Evolutionary conservation across 2,329 filamentous ascomycete genomes (phyloP).

Genomic region (Anisogramma anomala): DNA sequence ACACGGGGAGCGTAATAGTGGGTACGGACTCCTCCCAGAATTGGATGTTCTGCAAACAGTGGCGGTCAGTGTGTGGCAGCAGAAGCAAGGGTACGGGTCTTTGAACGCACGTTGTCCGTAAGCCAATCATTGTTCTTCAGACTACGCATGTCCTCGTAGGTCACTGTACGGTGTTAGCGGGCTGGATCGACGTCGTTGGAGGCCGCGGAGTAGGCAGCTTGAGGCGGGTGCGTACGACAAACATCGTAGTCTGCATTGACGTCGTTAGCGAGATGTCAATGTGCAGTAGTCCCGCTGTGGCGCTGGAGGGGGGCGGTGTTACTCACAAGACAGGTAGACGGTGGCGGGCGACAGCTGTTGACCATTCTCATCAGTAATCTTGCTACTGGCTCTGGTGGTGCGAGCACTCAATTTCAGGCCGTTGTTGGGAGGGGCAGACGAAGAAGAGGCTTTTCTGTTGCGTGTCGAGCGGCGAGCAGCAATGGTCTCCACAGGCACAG

Average conservation of each 20-base stretch:
- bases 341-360: constrained; percentile 26
- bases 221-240: constrained; percentile 10
- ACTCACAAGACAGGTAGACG: constrained; percentile 36
- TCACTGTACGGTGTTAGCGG: constrained; percentile 44
- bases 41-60: constrained; percentile 59
- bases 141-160: constrained; percentile 76
- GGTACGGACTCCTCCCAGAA: constrained; percentile 86
- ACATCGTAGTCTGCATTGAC: constrained; percentile 18
- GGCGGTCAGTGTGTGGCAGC: constrained; percentile 17
- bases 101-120: constrained; percentile 71
- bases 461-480: too few species aligned
- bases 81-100: constrained; percentile 5
- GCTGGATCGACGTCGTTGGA: not conserved
- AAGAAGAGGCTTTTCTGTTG: too few species aligned
- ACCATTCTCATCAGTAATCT: constrained; percentile 12
- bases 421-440: constrained; percentile 6
- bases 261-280: constrained; percentile 6
- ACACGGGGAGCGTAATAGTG: constrained; percentile 1
- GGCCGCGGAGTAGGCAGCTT: not conserved
- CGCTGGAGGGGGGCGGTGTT: not conserved
- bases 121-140: constrained; percentile 81
- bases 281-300: not conserved
- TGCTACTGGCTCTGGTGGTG: constrained; percentile 8
- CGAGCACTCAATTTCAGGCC: constrained; percentile 4
- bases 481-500: too few species aligned